Conservation (phyloP, 169 alveolate genomes). For the Fabrea salina region DNA sequence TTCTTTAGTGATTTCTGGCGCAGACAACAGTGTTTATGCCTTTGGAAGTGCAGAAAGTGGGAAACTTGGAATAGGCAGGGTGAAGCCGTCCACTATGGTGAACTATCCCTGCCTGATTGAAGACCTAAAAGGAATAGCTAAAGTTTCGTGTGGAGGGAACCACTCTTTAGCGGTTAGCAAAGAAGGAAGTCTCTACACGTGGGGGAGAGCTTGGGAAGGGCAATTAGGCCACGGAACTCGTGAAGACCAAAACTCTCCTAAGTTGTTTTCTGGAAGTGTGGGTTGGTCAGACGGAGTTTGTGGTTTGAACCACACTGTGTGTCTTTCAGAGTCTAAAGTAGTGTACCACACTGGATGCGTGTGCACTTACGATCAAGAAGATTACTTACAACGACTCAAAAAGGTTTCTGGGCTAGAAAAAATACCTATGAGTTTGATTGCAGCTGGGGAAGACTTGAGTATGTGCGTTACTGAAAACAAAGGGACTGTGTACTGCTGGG, state of each 20-base stretch:
- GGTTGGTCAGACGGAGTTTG: background rate
- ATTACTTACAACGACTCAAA: background rate
- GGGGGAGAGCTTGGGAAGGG: slow-evolving; percentile 42
- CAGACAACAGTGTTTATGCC: slow-evolving; percentile 48
- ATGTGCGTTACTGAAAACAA: background rate
- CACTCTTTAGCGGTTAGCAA: background rate
- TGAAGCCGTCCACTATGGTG: background rate
- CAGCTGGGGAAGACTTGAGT: background rate
- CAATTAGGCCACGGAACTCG: slow-evolving; percentile 55
- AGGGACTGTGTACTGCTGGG: background rate
- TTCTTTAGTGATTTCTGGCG: slow-evolving; percentile 45
- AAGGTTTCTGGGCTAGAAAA: background rate
- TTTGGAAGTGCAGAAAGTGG: slow-evolving; percentile 77
- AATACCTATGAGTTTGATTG: background rate
- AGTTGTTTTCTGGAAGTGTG: background rate
- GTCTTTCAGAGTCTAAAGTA: background rate
- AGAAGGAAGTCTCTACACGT: background rate
- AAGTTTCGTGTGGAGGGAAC: slow-evolving; percentile 2
- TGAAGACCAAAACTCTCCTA: slow-evolving; percentile 34
- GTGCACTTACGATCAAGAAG: background rate
- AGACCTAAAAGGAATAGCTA: background rate
- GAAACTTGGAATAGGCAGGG: slow-evolving; percentile 49
- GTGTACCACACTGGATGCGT: background rate
- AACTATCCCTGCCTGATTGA: background rate
- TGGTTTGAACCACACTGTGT: background rate